Evolutionary conservation across 192 early-diverging fungal species (phyloP), one percentile per base, ranked within the genome.

Genomic region (Coemansia nantahalensis): DNA sequence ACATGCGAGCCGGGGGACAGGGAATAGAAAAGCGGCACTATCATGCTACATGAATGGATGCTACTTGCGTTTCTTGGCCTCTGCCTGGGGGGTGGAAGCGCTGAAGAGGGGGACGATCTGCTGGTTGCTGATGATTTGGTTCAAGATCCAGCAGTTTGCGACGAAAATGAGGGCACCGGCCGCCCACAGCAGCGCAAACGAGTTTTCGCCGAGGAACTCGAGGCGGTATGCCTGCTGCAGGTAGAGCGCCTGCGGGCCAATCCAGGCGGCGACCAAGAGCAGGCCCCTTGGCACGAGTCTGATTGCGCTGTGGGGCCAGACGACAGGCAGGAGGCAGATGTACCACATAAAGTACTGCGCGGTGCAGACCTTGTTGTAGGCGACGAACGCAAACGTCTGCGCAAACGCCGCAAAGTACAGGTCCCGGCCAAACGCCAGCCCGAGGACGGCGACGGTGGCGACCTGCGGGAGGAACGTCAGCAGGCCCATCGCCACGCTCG

Each of bases 301-400:
- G 12, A 84, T 55, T 7, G 56, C 52, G 30, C 72, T 85, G 28
- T 62, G 81, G 13, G 89, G 93, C 52, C 95, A 76, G 14, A 95
- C 78, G 9, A 97, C 55, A 18, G 96, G 96, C 22, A 97, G 68
- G 16, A 95, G 78, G 68, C 90, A 92, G 14, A 96, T 82, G 61
- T 97, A 97, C 96, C 96, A 99, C 92, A 99, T 95, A 65, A 99
- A 99, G 57, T 99, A 98, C 89, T 98, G 69, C 18, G 93, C 87
- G 1, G 97, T 99, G 65, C 87, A 90, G 43, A 97, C 97, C 78
- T 97, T 97, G 79, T 99, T 96, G 59, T 87, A 88, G 19, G 88
- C 84, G 8, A 99, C 94, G 82, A 99, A 99, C 1, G 84, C 83
- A 81, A 94, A 95, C 1, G 95, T 99, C 52, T 99, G 97, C 26